phyloP scores from a whole-genome alignment of 768 basidiomycete genomes.

The Mycena vulgaris region DNA sequence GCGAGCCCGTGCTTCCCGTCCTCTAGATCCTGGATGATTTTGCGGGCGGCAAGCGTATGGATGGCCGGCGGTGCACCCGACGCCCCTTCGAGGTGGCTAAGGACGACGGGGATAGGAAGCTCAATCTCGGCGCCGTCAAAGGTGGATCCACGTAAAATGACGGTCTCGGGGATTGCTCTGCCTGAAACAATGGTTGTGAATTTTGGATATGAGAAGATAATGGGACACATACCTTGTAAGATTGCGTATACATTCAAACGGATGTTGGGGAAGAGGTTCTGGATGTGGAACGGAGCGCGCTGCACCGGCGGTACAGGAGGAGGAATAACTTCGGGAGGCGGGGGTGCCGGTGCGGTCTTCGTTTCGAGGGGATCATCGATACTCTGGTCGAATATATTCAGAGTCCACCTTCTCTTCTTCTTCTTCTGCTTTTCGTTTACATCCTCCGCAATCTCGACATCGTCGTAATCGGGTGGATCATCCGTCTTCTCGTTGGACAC shows the following conservation, averaged over 20 bases:
- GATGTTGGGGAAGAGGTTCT: constrained; percentile 30
- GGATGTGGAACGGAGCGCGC: constrained; percentile 30
- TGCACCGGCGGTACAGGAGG: constrained; percentile 26
- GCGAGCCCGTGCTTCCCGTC: constrained; percentile 30
- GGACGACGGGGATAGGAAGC: constrained; percentile 29
- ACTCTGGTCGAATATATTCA: constrained; percentile 34
- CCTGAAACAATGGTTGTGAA: constrained; percentile 7
- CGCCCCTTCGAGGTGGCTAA: constrained; percentile 31
- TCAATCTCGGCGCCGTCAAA: constrained; percentile 36
- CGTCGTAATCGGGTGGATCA: constrained; percentile 12
- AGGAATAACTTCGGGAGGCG: constrained; percentile 17
- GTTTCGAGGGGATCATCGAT: constrained; percentile 5
- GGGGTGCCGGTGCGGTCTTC: constrained; percentile 25
- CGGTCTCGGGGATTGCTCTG: constrained; percentile 28
- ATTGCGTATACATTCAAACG: too few relatives aligned
- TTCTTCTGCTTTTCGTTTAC: background rate
- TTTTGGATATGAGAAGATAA: background rate
- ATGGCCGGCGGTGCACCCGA: constrained; percentile 27
- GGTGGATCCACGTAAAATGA: constrained; percentile 29
- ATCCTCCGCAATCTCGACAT: constrained; percentile 22
- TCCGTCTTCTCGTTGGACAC: background rate
- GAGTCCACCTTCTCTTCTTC: constrained; percentile 21
- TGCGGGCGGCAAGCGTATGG: constrained; percentile 34
- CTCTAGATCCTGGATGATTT: constrained; percentile 37
- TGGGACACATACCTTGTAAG: constrained; percentile 28